phyloP scores from a whole-genome alignment of 2,329 filamentous ascomycete species.

The Clarireedia monteithiana region DNA sequence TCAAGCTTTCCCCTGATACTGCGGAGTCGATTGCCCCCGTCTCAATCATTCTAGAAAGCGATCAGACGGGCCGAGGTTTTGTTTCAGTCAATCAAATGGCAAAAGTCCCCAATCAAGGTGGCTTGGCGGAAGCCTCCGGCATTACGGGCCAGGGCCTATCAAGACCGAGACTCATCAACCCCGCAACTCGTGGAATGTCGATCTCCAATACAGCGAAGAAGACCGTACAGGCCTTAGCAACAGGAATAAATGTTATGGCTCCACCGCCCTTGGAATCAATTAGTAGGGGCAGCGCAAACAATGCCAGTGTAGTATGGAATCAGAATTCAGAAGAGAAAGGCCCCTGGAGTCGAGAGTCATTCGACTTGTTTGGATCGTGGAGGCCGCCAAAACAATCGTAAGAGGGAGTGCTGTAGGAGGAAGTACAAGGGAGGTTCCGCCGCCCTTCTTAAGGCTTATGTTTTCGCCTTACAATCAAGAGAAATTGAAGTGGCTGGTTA shows the following conservation, averaged over 20 bases:
- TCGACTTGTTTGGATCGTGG: constrained; percentile 30
- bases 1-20: constrained; percentile 1
- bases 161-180: constrained; percentile 19
- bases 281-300: neutral
- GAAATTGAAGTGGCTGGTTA: too few relatives aligned
- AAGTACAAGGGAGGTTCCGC: too few relatives aligned
- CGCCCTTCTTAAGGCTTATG: too few relatives aligned
- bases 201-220: constrained; percentile 18
- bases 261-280: constrained; percentile 1
- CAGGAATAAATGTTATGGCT: constrained; percentile 11
- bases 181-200: constrained; percentile 23
- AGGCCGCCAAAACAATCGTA: constrained; percentile 12
- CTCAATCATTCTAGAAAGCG: neutral
- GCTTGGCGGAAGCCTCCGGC: neutral
- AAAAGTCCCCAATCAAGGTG: neutral
- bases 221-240: constrained; percentile 13
- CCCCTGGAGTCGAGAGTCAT: constrained; percentile 31
- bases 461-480: too few relatives aligned
- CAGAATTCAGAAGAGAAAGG: constrained; percentile 10
- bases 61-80: neutral
- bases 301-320: neutral
- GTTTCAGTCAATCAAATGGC: constrained; percentile 4
- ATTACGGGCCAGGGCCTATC: constrained; percentile 2
- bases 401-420: too few relatives aligned
- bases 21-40: neutral